Evolutionary conservation across 225 moss, liverwort and hornwort genomes (phyloP).

Genomic region (Pseudoscleropodium purum): DNA sequence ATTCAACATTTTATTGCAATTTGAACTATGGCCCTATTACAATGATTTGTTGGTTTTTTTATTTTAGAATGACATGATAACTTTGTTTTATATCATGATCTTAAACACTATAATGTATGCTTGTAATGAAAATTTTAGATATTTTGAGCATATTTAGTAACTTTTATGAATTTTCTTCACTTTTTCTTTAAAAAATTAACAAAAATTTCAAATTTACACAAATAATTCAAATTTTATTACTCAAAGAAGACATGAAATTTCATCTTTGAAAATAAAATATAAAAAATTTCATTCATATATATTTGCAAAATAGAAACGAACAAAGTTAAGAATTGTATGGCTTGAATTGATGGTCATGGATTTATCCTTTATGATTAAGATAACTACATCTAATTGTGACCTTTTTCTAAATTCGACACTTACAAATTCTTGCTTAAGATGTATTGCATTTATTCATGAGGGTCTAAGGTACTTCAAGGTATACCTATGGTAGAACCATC

Average conservation of each 20-base stretch:
- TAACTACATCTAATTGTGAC: background rate
- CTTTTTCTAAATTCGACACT: background rate
- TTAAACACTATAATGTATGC: background rate
- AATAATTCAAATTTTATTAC: background rate
- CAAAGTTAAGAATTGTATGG: background rate
- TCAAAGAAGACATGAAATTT: background rate
- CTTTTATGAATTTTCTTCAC: background rate
- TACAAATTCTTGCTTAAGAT: background rate
- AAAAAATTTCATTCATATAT: background rate
- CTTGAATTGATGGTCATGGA: background rate
- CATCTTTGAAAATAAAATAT: background rate
- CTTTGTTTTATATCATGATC: background rate
- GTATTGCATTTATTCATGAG: too few relatives aligned
- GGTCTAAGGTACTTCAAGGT: accelerated
- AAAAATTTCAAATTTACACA: background rate
- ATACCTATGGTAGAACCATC: too few relatives aligned
- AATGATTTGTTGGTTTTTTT: background rate
- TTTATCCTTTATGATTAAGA: background rate
- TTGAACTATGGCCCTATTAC: background rate
- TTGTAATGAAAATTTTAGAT: background rate
- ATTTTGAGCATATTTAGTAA: too few relatives aligned
- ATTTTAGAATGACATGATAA: background rate
- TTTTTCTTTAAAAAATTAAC: background rate
- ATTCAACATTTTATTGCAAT: background rate
- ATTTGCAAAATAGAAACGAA: background rate